Base-by-base conservation (phyloP, 139 green algal species). In the Limnomonas spitsbergensis region DNA sequence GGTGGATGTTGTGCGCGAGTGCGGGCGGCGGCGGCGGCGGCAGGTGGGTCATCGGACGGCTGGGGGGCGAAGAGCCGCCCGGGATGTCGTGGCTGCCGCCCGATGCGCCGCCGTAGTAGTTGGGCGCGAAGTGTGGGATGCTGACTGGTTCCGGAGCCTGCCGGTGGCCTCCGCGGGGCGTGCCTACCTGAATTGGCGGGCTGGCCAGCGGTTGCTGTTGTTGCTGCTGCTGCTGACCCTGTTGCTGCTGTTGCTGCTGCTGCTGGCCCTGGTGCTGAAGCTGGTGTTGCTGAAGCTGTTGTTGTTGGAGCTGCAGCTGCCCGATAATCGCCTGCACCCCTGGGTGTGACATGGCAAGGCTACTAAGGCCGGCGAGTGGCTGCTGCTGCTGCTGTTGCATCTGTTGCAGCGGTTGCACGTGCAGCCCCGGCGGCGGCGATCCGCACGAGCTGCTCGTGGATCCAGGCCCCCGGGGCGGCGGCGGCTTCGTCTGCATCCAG, bases 1-100 rank as follows among this genome's bases (percentile, higher is more conserved):
- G 81, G 61, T 85, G 81, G 40, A 85, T 80, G 61, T 85, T 85
- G 69, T 84, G 80, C 2, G 81, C 81, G 4, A 85, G 31, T 1
- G 81, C 81, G 36, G 81, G 81, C 36, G 81, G 81, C 35, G 81
- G 81, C 29, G 52, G 56, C 3, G 81, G 81, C 34, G 81, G 80
- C 68, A 80, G 29, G 71, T 78, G 54, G n/a, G 31, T 35, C 40
- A 76, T 35, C 38, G 76, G 76, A 32, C 67, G 75, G 37, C 75
- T 79, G 7, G 80, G 75, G 24, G 80, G 80, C 4, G 80, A 85
- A 1, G 77, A 35, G 20, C 80, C 75, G 2, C 14, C 47, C 47
- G 20, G 47, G 14, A 61, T 29, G 3, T 42, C 47, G 20, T 40
- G 2, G 72, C 70, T 78, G 0, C n/a, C n/a, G n/a, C n/a, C n/a